phyloP scores from a whole-genome alignment of 1,284 basidiomycete species.

The Cerrena zonata region DNA sequence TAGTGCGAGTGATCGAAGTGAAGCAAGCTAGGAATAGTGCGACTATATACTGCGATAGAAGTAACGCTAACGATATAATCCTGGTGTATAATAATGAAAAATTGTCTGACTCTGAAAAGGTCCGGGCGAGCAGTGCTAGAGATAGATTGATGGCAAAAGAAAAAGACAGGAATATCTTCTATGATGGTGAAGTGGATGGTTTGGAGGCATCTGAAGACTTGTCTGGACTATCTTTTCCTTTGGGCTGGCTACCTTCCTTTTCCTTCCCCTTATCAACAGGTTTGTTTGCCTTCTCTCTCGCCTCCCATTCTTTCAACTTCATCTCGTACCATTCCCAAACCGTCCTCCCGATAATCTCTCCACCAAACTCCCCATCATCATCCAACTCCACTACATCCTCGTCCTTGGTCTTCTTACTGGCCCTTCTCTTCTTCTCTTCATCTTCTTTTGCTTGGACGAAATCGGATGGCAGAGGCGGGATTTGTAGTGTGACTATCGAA shows the following conservation, averaged over 20 bases:
- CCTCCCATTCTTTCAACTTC: slow-evolving; percentile 59
- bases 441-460: slow-evolving; percentile 16
- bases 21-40: background rate
- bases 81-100: slow-evolving; percentile 5
- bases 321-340: slow-evolving; percentile 72
- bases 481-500: slow-evolving; percentile 47
- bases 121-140: no score
- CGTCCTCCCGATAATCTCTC: slow-evolving; percentile 55
- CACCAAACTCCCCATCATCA: slow-evolving; percentile 65
- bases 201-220: background rate
- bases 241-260: background rate
- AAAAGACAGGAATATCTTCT: background rate
- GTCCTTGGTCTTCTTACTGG: slow-evolving; percentile 26
- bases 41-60: background rate
- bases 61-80: background rate
- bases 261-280: slow-evolving; percentile 14
- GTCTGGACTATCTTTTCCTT: background rate
- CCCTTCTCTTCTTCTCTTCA: slow-evolving; percentile 22
- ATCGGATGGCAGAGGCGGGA: slow-evolving; percentile 30
- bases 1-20: background rate
- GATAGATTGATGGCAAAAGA: background rate
- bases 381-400: slow-evolving; percentile 24
- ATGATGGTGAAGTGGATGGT: background rate
- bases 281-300: slow-evolving; percentile 11
- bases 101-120: background rate